phyloP scores from a whole-genome alignment of 179 eudicot species.

The Nepenthes alata region DNA sequence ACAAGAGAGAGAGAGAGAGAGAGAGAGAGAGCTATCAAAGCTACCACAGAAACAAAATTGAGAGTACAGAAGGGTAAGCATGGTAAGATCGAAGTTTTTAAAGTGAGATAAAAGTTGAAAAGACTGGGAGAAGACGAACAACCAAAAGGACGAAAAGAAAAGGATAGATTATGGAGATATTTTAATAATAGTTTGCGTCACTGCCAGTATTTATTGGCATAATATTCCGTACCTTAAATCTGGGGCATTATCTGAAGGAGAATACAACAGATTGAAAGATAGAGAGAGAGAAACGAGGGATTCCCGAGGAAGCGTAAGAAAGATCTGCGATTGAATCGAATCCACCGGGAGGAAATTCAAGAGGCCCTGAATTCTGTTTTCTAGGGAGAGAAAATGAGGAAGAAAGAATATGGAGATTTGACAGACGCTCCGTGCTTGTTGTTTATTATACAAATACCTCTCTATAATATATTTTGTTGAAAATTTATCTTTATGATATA shows the following conservation, averaged over 20 bases:
- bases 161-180: neutral
- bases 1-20: no score
- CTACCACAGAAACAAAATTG: no score
- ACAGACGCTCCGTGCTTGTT: neutral
- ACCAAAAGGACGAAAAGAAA: neutral
- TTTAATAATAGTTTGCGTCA: neutral
- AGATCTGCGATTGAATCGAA: slow-evolving; percentile 34
- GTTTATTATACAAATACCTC: no score
- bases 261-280: slow-evolving; percentile 11
- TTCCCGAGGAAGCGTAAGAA: slow-evolving; percentile 13
- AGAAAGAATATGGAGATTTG: slow-evolving; percentile 2
- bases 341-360: slow-evolving; percentile 6
- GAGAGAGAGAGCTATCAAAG: no score
- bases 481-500: no score
- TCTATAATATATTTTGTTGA: no score
- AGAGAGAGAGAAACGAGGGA: slow-evolving; percentile 6
- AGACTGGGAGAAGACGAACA: neutral
- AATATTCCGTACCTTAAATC: slow-evolving; percentile 28
- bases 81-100: no score
- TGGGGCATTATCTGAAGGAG: slow-evolving; percentile 21
- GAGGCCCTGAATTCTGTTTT: no score
- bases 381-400: no score
- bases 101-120: neutral
- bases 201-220: neutral
- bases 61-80: no score